phyloP scores from a whole-genome alignment of 164 flowering plant species.

The Magnolia kwangsiensis region DNA sequence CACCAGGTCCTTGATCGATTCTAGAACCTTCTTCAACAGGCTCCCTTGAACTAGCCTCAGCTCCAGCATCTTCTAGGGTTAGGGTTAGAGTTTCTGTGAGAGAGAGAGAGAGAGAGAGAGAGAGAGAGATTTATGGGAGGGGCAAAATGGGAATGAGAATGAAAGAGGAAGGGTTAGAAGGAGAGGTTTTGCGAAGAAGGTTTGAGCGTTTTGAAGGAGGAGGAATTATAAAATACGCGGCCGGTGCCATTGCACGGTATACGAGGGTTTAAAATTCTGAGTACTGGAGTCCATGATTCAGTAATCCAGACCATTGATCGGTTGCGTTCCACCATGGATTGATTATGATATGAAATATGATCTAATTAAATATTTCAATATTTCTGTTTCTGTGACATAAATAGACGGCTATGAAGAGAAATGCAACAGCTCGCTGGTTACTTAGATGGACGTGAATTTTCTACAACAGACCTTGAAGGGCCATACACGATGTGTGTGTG shows the following conservation, averaged over 20 bases:
- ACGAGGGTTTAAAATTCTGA: neutral
- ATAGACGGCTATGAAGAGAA: too few species aligned
- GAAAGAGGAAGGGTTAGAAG: neutral
- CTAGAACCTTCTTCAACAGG: conserved; percentile 47
- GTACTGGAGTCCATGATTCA: neutral
- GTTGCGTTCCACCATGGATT: too few species aligned
- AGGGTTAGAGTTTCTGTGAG: neutral
- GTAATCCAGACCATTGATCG: neutral
- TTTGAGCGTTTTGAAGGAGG: neutral
- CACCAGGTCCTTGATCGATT: conserved; percentile 46
- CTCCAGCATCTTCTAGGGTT: conserved; percentile 34
- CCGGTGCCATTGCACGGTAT: neutral
- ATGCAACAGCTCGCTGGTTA: too few species aligned
- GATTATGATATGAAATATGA: too few species aligned
- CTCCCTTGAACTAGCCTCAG: conserved; percentile 47
- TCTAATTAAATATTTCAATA: too few species aligned
- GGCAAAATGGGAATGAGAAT: neutral
- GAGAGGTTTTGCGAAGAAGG: neutral
- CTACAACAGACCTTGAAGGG: too few species aligned
- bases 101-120: neutral
- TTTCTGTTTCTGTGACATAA: too few species aligned
- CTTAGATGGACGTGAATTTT: too few species aligned
- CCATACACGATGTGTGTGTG: too few species aligned
- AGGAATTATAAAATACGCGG: neutral
- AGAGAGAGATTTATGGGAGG: neutral